Percentiles rank a stretch among this genome's conserved stretches.
Evolutionary conservation across 1,284 basidiomycete species (phyloP).

Genomic region (Sporisorium scitamineum): DNA sequence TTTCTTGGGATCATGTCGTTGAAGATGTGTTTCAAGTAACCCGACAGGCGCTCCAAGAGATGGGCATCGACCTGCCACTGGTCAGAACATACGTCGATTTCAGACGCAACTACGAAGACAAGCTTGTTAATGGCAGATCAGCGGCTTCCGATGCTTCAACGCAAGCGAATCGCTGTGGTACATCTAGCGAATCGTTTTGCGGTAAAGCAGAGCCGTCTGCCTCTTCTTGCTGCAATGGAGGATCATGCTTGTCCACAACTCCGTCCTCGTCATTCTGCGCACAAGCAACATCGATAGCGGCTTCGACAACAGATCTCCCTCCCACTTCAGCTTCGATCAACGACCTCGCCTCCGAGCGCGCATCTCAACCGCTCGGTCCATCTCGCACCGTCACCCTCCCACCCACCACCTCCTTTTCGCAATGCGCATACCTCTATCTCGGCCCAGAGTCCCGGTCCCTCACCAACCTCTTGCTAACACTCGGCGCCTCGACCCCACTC

Average conservation of each 20-base stretch:
- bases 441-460: conserved; percentile 85
- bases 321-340: conserved; percentile 32
- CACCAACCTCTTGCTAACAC: conserved; percentile 79
- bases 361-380: conserved; percentile 56
- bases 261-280: conserved; percentile 12
- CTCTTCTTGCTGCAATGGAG: conserved; percentile 19
- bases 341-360: conserved; percentile 54
- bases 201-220: background rate
- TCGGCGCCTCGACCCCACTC: conserved; percentile 70
- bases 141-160: background rate
- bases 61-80: conserved; percentile 35
- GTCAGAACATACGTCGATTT: conserved; percentile 57
- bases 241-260: conserved; percentile 2
- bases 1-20: conserved; percentile 76
- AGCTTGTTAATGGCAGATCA: conserved; percentile 29
- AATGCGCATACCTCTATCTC: conserved; percentile 78
- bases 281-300: conserved; percentile 19
- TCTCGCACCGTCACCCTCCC: conserved; percentile 34
- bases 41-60: conserved; percentile 70
- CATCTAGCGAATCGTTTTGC: background rate
- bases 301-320: conserved; percentile 54
- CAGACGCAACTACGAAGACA: conserved; percentile 49
- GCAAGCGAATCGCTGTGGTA: conserved; percentile 5
- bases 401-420: conserved; percentile 12
- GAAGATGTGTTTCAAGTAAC: conserved; percentile 39